Conservation (phyloP, 2,329 filamentous ascomycete genomes). For the Hypoxylon rubiginosum region DNA sequence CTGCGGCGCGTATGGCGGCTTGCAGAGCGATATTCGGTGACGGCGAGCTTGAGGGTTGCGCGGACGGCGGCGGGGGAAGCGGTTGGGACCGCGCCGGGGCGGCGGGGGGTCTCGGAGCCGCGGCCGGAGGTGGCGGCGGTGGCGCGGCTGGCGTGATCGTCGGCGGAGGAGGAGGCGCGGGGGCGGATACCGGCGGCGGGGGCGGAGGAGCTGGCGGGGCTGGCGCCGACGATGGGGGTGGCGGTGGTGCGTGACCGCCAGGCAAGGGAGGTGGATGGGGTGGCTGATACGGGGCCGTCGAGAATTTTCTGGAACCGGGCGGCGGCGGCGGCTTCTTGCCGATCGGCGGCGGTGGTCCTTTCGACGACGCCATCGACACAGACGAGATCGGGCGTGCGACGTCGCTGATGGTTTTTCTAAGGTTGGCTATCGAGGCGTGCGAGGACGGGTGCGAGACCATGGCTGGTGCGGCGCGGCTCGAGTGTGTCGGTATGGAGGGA, state of each 20-base stretch:
- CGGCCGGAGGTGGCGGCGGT: constrained; percentile 51
- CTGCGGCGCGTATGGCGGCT: constrained; percentile 56
- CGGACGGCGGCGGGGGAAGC: constrained; percentile 52
- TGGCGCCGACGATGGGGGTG: constrained; percentile 57
- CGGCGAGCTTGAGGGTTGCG: constrained; percentile 39
- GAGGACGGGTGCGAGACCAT: no score
- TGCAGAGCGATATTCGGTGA: constrained; percentile 57
- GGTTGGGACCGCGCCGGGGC: constrained; percentile 54
- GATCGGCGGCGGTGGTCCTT: constrained; percentile 81
- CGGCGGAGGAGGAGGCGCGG: constrained; percentile 54
- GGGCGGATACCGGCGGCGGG: constrained; percentile 55
- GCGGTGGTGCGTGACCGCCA: constrained; percentile 53
- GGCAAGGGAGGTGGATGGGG: constrained; percentile 51
- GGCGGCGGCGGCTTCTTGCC: constrained; percentile 80
- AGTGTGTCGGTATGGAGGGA: constrained; percentile 73
- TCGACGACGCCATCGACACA: constrained; percentile 68
- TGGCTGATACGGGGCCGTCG: constrained; percentile 48
- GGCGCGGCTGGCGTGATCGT: constrained; percentile 53
- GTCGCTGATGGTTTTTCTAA: constrained; percentile 69
- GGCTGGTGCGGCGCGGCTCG: no score
- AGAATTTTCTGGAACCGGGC: constrained; percentile 72
- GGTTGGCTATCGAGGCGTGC: constrained; percentile 68
- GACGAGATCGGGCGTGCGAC: constrained; percentile 71
- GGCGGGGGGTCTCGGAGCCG: constrained; percentile 42
- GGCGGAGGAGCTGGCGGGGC: constrained; percentile 61